A percentile compares a stretch with the other conserved stretches of the same genome.
Conservation (phyloP, 257 asterid species). For the Fraxinus americana region DNA sequence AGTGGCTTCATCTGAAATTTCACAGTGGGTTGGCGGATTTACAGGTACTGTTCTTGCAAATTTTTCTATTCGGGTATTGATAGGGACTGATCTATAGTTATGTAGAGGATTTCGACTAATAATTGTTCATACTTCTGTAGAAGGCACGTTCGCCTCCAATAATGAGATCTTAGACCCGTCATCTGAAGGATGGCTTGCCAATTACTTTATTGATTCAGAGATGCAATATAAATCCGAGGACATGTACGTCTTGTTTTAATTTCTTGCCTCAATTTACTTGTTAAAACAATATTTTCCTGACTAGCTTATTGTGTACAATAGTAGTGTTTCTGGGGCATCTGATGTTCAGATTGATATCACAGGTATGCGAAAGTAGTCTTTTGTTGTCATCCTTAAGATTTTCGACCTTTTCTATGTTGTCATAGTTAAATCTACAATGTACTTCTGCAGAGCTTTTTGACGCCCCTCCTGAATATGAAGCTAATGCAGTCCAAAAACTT, state of each 20-base stretch:
- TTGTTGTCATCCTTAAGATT: not conserved
- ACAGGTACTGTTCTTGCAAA: conserved; percentile 35
- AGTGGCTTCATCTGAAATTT: conserved; percentile 32
- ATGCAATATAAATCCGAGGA: conserved; percentile 42
- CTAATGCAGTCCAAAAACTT: conserved; percentile 41
- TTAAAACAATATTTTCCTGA: conserved; percentile 17
- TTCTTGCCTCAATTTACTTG: not conserved
- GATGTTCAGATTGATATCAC: conserved; percentile 55
- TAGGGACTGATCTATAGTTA: not conserved
- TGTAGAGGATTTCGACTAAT: too few relatives aligned
- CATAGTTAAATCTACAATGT: not conserved
- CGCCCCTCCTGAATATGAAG: conserved; percentile 40
- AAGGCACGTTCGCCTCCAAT: conserved; percentile 30
- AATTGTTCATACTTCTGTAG: conserved; percentile 12
- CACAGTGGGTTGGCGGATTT: conserved; percentile 47
- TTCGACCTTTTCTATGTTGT: not conserved
- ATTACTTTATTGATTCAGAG: conserved; percentile 62
- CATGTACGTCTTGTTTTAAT: conserved; percentile 49
- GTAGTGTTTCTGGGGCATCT: conserved; percentile 45
- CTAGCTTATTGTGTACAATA: conserved; percentile 35
- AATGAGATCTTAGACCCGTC: conserved; percentile 64
- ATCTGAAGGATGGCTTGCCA: conserved; percentile 79
- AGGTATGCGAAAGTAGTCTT: conserved; percentile 36
- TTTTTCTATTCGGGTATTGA: not conserved
- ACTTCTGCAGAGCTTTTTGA: conserved; percentile 54